phyloP scores from a whole-genome alignment of 2,329 filamentous ascomycete species.

The Geosmithia putterillii region DNA sequence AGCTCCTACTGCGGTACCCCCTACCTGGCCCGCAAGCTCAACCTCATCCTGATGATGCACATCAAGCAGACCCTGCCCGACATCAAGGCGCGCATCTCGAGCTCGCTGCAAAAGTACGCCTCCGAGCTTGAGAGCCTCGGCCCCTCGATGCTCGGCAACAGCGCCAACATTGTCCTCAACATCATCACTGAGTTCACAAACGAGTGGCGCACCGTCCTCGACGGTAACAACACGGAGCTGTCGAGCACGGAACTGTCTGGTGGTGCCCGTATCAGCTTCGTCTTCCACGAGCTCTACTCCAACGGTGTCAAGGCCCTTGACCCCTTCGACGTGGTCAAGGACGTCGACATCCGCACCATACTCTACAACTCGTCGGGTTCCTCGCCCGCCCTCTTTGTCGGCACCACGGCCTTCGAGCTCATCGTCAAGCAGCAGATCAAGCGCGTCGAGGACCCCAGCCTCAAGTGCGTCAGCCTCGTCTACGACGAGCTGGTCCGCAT shows the following conservation, averaged over 20 bases:
- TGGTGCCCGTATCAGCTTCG: constrained; percentile 95
- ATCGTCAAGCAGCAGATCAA: constrained; percentile 99
- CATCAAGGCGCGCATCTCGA: constrained; percentile 94
- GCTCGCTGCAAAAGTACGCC: constrained; percentile 84
- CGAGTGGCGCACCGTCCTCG: constrained; percentile 90
- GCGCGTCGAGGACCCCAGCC: constrained; percentile 85
- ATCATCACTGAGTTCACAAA: constrained; percentile 99
- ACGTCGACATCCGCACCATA: constrained; percentile 92
- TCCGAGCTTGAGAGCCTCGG: constrained; percentile 73
- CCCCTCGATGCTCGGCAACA: constrained; percentile 92
- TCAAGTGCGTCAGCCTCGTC: constrained; percentile 94
- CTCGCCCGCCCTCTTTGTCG: constrained; percentile 90
- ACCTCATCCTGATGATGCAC: constrained; percentile 99
- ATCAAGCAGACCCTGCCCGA: constrained; percentile 99
- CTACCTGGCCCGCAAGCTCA: constrained; percentile 91
- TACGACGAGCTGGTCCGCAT: constrained; percentile 97
- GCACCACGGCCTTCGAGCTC: constrained; percentile 94
- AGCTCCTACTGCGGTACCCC: constrained; percentile 96
- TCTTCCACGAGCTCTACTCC: constrained; percentile 96
- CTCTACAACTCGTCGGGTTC: constrained; percentile 99
- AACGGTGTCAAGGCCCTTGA: constrained; percentile 97
- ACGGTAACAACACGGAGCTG: constrained; percentile 92
- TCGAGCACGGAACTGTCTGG: constrained; percentile 91
- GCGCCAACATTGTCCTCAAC: constrained; percentile 90
- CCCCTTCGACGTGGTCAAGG: constrained; percentile 94